Evolutionary conservation across 1,284 basidiomycete genomes (phyloP), one percentile per base, ranked within the genome.

Genomic region (Rhodofomes roseus): DNA sequence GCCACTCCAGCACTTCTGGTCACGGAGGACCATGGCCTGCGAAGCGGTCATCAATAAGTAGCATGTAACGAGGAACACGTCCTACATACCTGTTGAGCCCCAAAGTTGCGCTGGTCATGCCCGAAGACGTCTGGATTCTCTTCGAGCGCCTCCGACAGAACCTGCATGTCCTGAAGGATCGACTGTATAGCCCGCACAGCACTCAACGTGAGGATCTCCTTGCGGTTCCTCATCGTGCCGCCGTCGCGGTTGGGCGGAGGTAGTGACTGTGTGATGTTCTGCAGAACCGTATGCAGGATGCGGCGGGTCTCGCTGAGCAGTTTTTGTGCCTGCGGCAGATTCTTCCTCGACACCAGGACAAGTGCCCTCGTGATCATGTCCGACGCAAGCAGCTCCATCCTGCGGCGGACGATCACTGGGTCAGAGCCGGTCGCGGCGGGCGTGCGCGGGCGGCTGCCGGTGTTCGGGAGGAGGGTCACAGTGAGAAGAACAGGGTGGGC

Each of bases 281-380:
- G 88, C 60, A 95, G 78, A 37, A 93, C 90, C 0, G 90, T 92
- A 66, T 90, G 85, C 70, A 95, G 76, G 65, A 97, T 95, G 50
- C 91, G 81, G 71, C 89, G 90, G 55, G 95, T 97, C 79, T 96
- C 95, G 54, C 83, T 83, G 72, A 97, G 82, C 58, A 97, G 89
- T 66, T 90, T 89, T 68, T 90, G 87, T 1, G 95, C 95, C 64
- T 95, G 92, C 0, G 84, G 79, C 73, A 87, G 92, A 72, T 96
- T 96, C 70, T 92, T 86, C 66, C 93, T 80, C 20, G 91, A 91
- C 51, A 96, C 93, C 31, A 96, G 82, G 23, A 97, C 89, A 27
- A 98, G 81, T 8, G 92, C 90, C 22, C 95, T 88, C 1, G 93
- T 95, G 70, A 97, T 92, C 93, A 97, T 97, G 74, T 98, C 95